Base-by-base conservation (phyloP, 1,284 basidiomycete species). In the Heterobasidion irregulare region DNA sequence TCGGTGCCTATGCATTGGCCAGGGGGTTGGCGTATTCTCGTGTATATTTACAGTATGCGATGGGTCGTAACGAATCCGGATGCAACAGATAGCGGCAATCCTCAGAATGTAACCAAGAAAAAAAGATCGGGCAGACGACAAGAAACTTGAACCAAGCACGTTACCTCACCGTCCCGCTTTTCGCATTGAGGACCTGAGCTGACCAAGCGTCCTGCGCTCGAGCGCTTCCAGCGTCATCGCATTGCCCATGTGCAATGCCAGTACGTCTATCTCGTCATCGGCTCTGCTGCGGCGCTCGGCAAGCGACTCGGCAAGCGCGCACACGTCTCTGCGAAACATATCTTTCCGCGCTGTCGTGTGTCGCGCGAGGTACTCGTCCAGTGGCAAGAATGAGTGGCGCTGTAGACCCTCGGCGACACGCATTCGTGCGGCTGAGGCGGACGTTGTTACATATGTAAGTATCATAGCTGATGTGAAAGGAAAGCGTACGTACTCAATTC, bases 331-430 rank as follows among this genome's bases (percentile, higher is more conserved):
- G 13, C 18, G 13, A 38, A 52, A 52, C 38, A 45, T 43, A 15
- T 43, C 51, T 13, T 19, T n/a, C 34, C 13, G 43, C 18, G 41
- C 41, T 2, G 26, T 15, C n/a, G 19, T 34, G 41, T 52, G 19
- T 6, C 51, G 36, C 51, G 36, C 51, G 41, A 52, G 51, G 51
- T 52, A 52, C 43, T 52, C 51, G n/a, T 52, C 51, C 18, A 52
- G 19, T 10, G 51, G 43, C 26, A 44, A 12, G 38, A 52, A 52
- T 15, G 19, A 38, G 16, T 18, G 18, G 8, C 51, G 51, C 38
- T 26, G 51, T 10, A 52, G 38, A 32, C 51, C 51, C 19, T 52
- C 51, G 18, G 51, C 19, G 51, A 52, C n/a, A 12, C 51, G 51
- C 38, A 52, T 19, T 15, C 43, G 51, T 19, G 51, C 13, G 8